phyloP scores from a whole-genome alignment of 208 protist species.

The Trypanosomatidae sp. region DNA sequence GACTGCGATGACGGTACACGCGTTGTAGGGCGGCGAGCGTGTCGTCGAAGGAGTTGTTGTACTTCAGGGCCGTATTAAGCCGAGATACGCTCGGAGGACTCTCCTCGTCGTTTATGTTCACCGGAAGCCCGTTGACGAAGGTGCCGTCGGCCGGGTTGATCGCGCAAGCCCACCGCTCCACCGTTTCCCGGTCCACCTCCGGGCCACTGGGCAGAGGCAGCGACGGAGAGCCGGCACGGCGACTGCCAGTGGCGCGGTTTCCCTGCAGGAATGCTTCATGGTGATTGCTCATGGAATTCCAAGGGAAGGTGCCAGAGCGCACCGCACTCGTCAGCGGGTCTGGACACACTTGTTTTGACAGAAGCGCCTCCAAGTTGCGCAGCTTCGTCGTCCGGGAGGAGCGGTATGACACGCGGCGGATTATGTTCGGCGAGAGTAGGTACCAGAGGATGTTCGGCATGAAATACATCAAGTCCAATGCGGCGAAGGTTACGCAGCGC shows the following conservation, averaged over 20 bases:
- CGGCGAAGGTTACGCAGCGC: slow-evolving; percentile 58
- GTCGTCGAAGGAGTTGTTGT: slow-evolving; percentile 50
- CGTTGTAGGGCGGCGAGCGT: slow-evolving; percentile 33
- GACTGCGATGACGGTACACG: slow-evolving; percentile 27
- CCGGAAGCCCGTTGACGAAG: slow-evolving; percentile 49
- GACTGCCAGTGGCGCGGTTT: no score
- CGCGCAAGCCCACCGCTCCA: slow-evolving; percentile 35
- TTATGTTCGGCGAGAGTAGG: slow-evolving; percentile 69
- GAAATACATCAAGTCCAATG: slow-evolving; percentile 62
- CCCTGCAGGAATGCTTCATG: background rate
- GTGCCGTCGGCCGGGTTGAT: slow-evolving; percentile 69
- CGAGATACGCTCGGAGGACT: background rate
- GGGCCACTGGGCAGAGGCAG: background rate
- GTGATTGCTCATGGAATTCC: background rate
- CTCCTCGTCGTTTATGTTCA: slow-evolving; percentile 16
- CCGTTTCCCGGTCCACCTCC: slow-evolving; percentile 15
- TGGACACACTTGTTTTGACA: slow-evolving; percentile 17
- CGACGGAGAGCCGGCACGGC: background rate
- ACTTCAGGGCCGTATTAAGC: background rate
- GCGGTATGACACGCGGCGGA: slow-evolving; percentile 80
- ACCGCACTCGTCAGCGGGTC: background rate
- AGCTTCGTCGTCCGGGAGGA: slow-evolving; percentile 54
- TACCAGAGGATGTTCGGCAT: slow-evolving; percentile 72
- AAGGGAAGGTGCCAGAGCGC: background rate
- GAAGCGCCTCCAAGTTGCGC: slow-evolving; percentile 50